phyloP scores from a whole-genome alignment of 345 rosid species.

The Euphorbia lathyris region DNA sequence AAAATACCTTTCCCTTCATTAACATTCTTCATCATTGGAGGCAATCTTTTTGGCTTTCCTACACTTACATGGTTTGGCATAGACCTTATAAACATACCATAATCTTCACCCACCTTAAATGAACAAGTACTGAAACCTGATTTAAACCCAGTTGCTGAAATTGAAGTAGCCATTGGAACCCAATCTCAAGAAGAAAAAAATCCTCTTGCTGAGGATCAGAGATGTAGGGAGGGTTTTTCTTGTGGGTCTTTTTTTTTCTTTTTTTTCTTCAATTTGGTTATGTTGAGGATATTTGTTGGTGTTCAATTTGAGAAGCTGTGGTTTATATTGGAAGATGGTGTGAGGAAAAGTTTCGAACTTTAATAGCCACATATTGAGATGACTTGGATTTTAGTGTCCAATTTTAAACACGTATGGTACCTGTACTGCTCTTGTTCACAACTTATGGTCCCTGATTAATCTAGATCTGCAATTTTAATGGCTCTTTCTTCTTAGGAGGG shows the following conservation, averaged over 20 bases:
- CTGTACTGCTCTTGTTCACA: not conserved
- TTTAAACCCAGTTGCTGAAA: slow-evolving; percentile 46
- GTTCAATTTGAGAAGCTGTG: slow-evolving; percentile 21
- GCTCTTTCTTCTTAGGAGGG: slow-evolving; percentile 1
- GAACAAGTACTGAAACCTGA: slow-evolving; percentile 36
- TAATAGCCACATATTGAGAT: slow-evolving; percentile 43
- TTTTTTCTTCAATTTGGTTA: not conserved
- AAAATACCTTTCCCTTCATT: slow-evolving; percentile 96
- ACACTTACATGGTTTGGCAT: slow-evolving; percentile 38
- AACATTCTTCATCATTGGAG: slow-evolving; percentile 79
- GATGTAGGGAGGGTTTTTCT: slow-evolving; percentile 5
- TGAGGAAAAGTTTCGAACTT: slow-evolving; percentile 15
- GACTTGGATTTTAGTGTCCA: slow-evolving; percentile 30
- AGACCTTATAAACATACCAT: slow-evolving; percentile 32
- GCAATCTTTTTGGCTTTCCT: slow-evolving; percentile 41
- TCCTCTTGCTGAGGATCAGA: not conserved
- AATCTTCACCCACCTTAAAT: slow-evolving; percentile 53
- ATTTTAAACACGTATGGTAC: slow-evolving; percentile 27
- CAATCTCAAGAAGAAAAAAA: not conserved
- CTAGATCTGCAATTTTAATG: slow-evolving; percentile 17
- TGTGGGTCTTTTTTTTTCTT: not conserved
- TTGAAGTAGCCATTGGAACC: slow-evolving; percentile 43
- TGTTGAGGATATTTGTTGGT: slow-evolving; percentile 7
- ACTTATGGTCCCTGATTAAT: slow-evolving; percentile 19
- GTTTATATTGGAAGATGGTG: slow-evolving; percentile 25